Percentiles rank a stretch among this genome's conserved stretches.
phyloP scores from a whole-genome alignment of 305 asterid species.

The Plantago lanceolata region DNA sequence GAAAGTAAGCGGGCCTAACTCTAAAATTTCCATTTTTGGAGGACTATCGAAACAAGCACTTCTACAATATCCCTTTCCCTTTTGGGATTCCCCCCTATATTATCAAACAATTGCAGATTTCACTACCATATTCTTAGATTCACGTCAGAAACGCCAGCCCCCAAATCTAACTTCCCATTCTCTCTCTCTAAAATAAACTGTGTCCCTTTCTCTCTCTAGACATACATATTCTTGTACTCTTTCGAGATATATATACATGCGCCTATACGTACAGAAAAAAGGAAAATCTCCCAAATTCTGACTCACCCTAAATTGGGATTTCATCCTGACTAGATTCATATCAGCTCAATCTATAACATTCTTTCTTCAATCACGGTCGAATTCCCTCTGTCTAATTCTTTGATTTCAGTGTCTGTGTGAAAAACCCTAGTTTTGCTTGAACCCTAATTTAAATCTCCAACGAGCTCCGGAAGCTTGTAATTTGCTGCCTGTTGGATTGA shows the following conservation, averaged over 20 bases:
- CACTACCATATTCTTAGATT: not conserved
- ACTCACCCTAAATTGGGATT: not conserved
- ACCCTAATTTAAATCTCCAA: conserved; percentile 1
- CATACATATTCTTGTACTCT: too few relatives aligned
- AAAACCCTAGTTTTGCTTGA: conserved; percentile 6
- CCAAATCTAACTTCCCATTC: not conserved
- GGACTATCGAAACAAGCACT: not conserved
- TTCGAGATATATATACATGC: not conserved
- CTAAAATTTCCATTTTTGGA: not conserved
- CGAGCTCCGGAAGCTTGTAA: too few relatives aligned
- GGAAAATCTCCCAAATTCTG: not conserved
- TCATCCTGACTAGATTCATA: not conserved
- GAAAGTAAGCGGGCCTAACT: too few relatives aligned
- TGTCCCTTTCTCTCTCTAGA: too few relatives aligned
- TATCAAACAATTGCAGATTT: not conserved
- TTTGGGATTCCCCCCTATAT: not conserved
- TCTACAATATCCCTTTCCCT: not conserved
- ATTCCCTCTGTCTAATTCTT: not conserved
- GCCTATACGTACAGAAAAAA: not conserved
- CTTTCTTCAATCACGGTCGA: not conserved
- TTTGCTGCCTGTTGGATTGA: too few relatives aligned
- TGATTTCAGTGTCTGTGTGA: not conserved
- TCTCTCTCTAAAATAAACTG: too few relatives aligned
- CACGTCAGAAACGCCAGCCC: not conserved
- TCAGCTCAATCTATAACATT: not conserved